These are phyloP conservation scores for Hypoxylon lienhwacheense DNA, from an alignment of 495 filamentous ascomycete species.

Conservation along the genomic window DNA sequence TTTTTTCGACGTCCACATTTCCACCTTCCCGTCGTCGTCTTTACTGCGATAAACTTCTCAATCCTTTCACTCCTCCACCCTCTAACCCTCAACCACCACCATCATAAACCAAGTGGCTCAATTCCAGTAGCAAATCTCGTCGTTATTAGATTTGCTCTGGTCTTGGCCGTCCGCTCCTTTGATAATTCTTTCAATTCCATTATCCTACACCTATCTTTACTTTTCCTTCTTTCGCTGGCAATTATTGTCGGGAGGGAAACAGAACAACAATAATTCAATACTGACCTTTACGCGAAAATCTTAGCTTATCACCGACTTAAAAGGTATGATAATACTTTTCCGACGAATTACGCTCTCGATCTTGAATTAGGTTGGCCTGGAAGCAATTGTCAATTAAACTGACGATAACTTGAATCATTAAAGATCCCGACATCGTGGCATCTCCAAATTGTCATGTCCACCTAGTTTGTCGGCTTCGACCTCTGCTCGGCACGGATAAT, in stretches of 20 bases:
- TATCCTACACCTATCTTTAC: conserved; percentile 38
- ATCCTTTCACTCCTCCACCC: conserved; percentile 44
- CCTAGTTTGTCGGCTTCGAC: conserved; percentile 17
- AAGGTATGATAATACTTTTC: conserved; percentile 30
- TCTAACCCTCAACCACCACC: conserved; percentile 16
- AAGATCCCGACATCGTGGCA: conserved; percentile 11
- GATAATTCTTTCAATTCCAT: conserved; percentile 35
- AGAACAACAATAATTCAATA: conserved; percentile 13
- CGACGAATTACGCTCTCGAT: too few relatives aligned
- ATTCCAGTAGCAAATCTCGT: conserved; percentile 51
- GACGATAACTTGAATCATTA: too few relatives aligned
- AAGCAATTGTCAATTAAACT: too few relatives aligned
- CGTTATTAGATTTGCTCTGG: conserved; percentile 50
- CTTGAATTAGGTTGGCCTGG: too few relatives aligned
- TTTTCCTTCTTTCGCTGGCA: conserved; percentile 27
- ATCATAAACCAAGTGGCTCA: conserved; percentile 45
- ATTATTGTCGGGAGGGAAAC: conserved; percentile 11
- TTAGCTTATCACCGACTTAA: conserved; percentile 12
- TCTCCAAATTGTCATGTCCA: conserved; percentile 27
- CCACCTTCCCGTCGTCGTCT: conserved; percentile 27
- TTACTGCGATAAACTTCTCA: conserved; percentile 31
- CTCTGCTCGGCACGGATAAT: conserved; percentile 4
- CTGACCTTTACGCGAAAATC: conserved; percentile 10
- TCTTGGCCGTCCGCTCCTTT: conserved; percentile 59
- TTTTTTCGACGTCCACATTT: conserved; percentile 28